Conservation (phyloP, 2,329 filamentous ascomycete genomes). For the Colletotrichum chrysophilum region DNA sequence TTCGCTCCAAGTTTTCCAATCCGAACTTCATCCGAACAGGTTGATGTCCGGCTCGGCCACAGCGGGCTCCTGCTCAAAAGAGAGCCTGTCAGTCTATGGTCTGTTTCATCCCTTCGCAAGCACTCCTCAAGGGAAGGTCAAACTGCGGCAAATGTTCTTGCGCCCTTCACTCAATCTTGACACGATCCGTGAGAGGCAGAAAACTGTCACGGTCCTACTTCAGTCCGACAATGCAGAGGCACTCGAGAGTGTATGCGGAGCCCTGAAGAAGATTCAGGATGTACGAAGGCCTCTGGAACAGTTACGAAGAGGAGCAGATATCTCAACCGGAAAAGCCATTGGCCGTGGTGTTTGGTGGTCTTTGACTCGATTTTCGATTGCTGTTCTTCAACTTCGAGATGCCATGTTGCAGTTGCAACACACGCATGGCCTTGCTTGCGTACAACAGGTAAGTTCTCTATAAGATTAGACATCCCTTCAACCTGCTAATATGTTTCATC, state of each 20-base stretch:
- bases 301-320: conserved; percentile 78
- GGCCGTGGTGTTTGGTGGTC: conserved; percentile 75
- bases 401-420: conserved; percentile 62
- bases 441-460: conserved; percentile 51
- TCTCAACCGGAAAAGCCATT: conserved; percentile 55
- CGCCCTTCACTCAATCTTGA: conserved; percentile 74
- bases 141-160: conserved; percentile 81
- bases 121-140: conserved; percentile 78
- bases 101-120: conserved; percentile 77
- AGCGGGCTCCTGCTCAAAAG: conserved; percentile 69
- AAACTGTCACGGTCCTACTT: conserved; percentile 70
- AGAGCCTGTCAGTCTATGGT: conserved; percentile 83
- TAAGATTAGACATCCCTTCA: neutral
- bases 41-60: conserved; percentile 68
- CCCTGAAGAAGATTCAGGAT: conserved; percentile 76
- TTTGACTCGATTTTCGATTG: conserved; percentile 72
- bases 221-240: conserved; percentile 68
- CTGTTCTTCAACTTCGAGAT: conserved; percentile 73
- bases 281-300: conserved; percentile 72
- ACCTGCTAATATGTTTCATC: conserved; percentile 6
- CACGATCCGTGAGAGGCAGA: conserved; percentile 74
- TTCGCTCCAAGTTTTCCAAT: conserved; percentile 84
- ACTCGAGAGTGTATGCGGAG: conserved; percentile 61
- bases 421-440: conserved; percentile 55
- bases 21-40: conserved; percentile 82